Evolutionary conservation across 2,329 filamentous ascomycete genomes (phyloP), one percentile per base, ranked within the genome.

Genomic region (Aspergillus flavus): DNA sequence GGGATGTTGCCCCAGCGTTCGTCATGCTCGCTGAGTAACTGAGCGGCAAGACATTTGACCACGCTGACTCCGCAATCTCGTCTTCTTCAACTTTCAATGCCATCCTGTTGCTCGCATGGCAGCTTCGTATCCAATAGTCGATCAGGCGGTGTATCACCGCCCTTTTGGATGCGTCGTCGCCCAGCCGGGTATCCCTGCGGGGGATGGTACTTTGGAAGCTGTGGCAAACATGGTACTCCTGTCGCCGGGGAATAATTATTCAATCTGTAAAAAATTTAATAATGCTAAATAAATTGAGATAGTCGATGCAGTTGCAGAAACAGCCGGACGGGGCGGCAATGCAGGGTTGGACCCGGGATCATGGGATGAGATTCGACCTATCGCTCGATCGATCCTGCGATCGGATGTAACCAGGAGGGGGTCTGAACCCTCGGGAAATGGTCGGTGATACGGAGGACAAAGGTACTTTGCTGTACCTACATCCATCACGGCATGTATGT

Each of bases 71-170:
- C 19, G 3, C 16, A 3, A 4, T 52, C 48, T 52, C 48, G 48
- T 52, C 28, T 52, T 52, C 28, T n/a, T 52, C 28, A 34, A 16
- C 28, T 30, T 32, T 19, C 12, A 19, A 21, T 19, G 3, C 21
- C 30, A 14, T n/a, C 9, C 3, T 39, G 52, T 39, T 55, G 32
- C 30, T 64, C 46, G 57, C 62, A 66, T 66, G 62, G 66, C 64
- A 63, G 30, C 58, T 41, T 57, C 14, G 59, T 50, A 50, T 34
- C 66, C 64, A 68, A 68, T 67, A 45, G 59, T 60, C 43, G 60
- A 58, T 23, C 52, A 41, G 66, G 66, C 63, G 66, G 68, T 69
- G 66, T 64, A 69, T 69, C 67, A 69, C 66, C 66, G 66, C 67
- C 50, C 56, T 48, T 69, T 66, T 32, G 55, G 58, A 55, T 48